These are phyloP conservation scores for Pascua guehoae DNA, from an alignment of 1,284 basidiomycete species.

Conservation along the genomic window DNA sequence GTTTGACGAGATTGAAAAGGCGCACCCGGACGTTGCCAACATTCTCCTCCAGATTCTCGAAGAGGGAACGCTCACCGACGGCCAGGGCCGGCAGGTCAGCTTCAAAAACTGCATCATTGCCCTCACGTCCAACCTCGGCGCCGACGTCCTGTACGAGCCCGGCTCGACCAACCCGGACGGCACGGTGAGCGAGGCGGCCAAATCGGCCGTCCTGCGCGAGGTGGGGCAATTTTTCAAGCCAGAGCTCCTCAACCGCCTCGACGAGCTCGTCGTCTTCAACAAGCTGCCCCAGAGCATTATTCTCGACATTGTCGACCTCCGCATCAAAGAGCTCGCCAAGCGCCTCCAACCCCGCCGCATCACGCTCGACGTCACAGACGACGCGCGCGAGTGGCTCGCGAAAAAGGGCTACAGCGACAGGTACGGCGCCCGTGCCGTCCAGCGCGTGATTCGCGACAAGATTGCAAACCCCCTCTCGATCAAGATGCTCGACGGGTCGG, in stretches of 20 bases:
- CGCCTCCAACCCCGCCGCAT: constrained; percentile 66
- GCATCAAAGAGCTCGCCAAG: constrained; percentile 68
- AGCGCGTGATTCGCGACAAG: constrained; percentile 70
- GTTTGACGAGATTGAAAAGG: constrained; percentile 83
- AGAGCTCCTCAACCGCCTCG: constrained; percentile 83
- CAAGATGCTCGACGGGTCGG: constrained; percentile 68
- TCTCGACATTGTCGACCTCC: constrained; percentile 69
- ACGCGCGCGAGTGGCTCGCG: constrained; percentile 69
- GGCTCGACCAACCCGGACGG: constrained; percentile 65
- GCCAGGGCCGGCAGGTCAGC: constrained; percentile 43
- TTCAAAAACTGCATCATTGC: constrained; percentile 80
- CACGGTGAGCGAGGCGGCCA: constrained; percentile 62
- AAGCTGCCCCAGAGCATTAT: constrained; percentile 73
- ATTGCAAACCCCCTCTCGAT: constrained; percentile 74
- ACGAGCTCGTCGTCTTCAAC: constrained; percentile 85
- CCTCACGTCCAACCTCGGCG: constrained; percentile 87
- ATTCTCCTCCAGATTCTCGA: constrained; percentile 89
- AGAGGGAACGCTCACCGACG: constrained; percentile 82
- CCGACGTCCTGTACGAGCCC: constrained; percentile 67
- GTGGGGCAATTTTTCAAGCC: constrained; percentile 80
- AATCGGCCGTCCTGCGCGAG: constrained; percentile 66
- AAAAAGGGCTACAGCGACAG: constrained; percentile 75
- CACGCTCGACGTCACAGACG: constrained; percentile 64
- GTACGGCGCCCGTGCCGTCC: constrained; percentile 81
- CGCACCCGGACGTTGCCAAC: constrained; percentile 83